A percentile compares a stretch with the other conserved stretches of the same genome.
phyloP scores from a whole-genome alignment of 805 yeast genomes.

The Millerozyma acaciae region DNA sequence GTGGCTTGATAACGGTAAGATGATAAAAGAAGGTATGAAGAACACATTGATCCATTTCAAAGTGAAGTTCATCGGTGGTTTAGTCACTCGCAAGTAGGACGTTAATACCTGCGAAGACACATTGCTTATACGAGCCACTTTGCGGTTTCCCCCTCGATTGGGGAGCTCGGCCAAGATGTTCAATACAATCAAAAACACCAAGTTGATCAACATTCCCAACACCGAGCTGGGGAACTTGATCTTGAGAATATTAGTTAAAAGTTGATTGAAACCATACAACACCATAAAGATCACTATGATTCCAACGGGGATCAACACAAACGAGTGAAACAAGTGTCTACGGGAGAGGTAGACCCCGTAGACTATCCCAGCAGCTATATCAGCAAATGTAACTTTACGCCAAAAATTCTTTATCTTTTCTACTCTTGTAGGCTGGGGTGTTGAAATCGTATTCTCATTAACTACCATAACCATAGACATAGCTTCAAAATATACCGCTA shows the following conservation, averaged over 20 bases:
- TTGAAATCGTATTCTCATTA: too few relatives aligned
- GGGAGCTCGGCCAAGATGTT: conserved; percentile 20
- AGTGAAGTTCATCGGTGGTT: conserved; percentile 65
- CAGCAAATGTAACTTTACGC: conserved; percentile 1
- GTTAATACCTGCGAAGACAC: conserved; percentile 21
- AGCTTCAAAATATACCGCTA: too few relatives aligned
- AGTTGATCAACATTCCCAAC: conserved; percentile 60
- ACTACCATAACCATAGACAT: too few relatives aligned
- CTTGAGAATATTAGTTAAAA: conserved; percentile 39
- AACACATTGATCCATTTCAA: conserved; percentile 75
- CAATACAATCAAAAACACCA: conserved; percentile 39
- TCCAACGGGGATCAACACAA: conserved; percentile 48
- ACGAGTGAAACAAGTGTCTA: conserved; percentile 38
- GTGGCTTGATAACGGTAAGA: conserved; percentile 63
- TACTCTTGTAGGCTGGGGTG: too few relatives aligned
- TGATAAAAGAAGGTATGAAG: conserved; percentile 74
- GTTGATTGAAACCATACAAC: conserved; percentile 51
- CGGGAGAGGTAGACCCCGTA: conserved; percentile 32
- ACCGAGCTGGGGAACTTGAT: conserved; percentile 69
- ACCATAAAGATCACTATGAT: conserved; percentile 40
- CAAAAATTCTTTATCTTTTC: conserved; percentile 3
- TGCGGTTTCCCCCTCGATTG: conserved; percentile 8
- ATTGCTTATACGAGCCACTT: conserved; percentile 8
- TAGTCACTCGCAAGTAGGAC: conserved; percentile 36
- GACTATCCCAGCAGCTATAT: conserved; percentile 14